phyloP scores from a whole-genome alignment of 2,329 filamentous ascomycete genomes.

The Phoma sp. region DNA sequence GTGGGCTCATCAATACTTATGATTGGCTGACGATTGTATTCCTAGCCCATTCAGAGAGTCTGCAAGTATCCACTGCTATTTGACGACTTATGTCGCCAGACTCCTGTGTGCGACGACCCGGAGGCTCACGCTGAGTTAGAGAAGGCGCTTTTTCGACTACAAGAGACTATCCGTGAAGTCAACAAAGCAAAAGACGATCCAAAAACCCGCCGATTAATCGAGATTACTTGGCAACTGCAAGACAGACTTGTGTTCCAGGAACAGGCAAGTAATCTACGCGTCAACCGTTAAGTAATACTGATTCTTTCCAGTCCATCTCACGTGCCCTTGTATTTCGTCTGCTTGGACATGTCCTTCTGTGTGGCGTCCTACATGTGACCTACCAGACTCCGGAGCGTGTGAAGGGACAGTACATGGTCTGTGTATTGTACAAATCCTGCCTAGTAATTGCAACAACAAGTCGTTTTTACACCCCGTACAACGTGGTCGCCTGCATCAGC shows the following conservation, averaged over 20 bases:
- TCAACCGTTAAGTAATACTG: background rate
- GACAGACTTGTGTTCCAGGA: conserved; percentile 78
- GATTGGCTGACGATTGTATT: background rate
- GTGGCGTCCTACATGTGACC: conserved; percentile 82
- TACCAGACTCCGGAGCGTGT: conserved; percentile 76
- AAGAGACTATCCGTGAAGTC: conserved; percentile 78
- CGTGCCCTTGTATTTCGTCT: conserved; percentile 68
- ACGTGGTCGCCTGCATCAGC: conserved; percentile 76
- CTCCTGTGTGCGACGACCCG: conserved; percentile 84
- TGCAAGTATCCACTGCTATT: conserved; percentile 92
- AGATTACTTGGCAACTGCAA: conserved; percentile 85
- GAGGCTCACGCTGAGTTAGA: conserved; percentile 82
- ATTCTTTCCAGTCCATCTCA: conserved; percentile 34
- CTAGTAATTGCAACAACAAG: conserved; percentile 76
- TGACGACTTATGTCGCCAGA: conserved; percentile 80
- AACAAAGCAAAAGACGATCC: conserved; percentile 85
- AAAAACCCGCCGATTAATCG: conserved; percentile 71
- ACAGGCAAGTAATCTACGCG: conserved; percentile 61
- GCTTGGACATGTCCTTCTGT: conserved; percentile 81
- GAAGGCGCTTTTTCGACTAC: conserved; percentile 73
- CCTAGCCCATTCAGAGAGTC: conserved; percentile 86
- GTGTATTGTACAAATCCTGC: conserved; percentile 81
- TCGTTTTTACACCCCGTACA: conserved; percentile 72
- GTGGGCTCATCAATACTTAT: background rate
- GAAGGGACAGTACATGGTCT: conserved; percentile 83